phyloP scores from a whole-genome alignment of 2,329 filamentous ascomycete species.

The Metarhizium brunneum region DNA sequence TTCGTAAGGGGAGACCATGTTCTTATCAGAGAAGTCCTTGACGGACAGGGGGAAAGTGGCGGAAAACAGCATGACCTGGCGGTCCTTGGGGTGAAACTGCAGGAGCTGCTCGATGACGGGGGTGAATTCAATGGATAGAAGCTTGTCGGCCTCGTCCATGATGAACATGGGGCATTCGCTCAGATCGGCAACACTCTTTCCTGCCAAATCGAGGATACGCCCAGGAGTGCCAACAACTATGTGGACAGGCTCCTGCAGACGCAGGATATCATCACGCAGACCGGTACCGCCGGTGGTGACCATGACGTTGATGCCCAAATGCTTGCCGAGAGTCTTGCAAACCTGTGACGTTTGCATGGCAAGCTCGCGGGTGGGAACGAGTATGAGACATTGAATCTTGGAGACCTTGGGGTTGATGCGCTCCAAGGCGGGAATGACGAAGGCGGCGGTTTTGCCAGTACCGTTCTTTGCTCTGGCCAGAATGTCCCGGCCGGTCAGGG shows the following conservation, averaged over 20 bases:
- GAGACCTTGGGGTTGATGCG: conserved; percentile 93
- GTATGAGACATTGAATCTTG: conserved; percentile 92
- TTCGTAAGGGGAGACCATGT: conserved; percentile 93
- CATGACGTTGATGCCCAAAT: conserved; percentile 97
- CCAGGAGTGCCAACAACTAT: conserved; percentile 96
- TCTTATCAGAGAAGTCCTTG: conserved; percentile 96
- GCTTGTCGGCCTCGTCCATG: conserved; percentile 99
- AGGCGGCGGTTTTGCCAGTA: conserved; percentile 96
- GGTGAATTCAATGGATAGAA: conserved; percentile 93
- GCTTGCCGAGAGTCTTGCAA: conserved; percentile 96
- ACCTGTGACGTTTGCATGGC: conserved; percentile 98
- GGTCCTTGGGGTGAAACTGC: conserved; percentile 91
- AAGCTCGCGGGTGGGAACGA: conserved; percentile 93
- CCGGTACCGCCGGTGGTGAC: conserved; percentile 95
- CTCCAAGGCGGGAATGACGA: conserved; percentile 91
- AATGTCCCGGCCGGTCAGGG: conserved; percentile 88
- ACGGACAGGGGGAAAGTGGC: conserved; percentile 96
- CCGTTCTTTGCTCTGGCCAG: conserved; percentile 96
- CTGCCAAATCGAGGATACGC: conserved; percentile 89
- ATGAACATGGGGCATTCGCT: conserved; percentile 96
- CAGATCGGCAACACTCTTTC: conserved; percentile 92
- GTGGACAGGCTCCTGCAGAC: conserved; percentile 87
- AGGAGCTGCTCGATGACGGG: conserved; percentile 94
- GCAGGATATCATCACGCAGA: conserved; percentile 92
- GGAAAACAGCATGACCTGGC: conserved; percentile 98